phyloP scores from a whole-genome alignment of 2,329 filamentous ascomycete species.

The Fonsecaea pedrosoi region DNA sequence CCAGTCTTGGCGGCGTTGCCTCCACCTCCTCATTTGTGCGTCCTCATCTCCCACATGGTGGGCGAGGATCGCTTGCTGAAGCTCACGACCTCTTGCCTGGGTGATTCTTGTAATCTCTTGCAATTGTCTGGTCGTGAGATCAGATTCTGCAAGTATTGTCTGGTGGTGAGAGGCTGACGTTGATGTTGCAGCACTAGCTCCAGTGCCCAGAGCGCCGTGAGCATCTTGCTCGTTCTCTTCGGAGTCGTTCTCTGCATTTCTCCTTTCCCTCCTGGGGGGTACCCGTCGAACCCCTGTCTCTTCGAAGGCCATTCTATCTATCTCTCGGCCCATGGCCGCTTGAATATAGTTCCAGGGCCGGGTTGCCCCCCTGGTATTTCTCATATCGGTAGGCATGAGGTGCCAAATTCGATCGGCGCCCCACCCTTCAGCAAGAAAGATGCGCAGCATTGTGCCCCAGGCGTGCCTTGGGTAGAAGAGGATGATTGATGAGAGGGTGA shows the following conservation, averaged over 20 bases:
- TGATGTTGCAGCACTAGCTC: not conserved
- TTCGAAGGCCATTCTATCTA: slow-evolving; percentile 29
- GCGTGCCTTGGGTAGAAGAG: slow-evolving; percentile 35
- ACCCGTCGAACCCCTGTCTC: slow-evolving; percentile 20
- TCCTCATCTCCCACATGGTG: too few species aligned
- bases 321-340: slow-evolving; percentile 32
- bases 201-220: too few species aligned
- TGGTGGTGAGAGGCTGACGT: not conserved
- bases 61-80: not conserved
- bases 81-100: not conserved
- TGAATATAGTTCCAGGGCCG: slow-evolving; percentile 40
- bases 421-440: slow-evolving; percentile 37
- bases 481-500: slow-evolving; percentile 32
- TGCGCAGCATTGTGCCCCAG: slow-evolving; percentile 35
- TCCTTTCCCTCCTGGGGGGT: not conserved
- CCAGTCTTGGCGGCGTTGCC: not conserved
- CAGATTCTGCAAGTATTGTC: not conserved
- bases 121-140: not conserved
- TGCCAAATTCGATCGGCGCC: slow-evolving; percentile 31
- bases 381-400: slow-evolving; percentile 26
- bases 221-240: not conserved
- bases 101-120: not conserved
- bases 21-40: not conserved
- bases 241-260: not conserved
- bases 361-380: not conserved